These are phyloP conservation scores for Linnemannia exigua DNA, from an alignment of 192 early-diverging fungal species.

Conservation along the genomic window DNA sequence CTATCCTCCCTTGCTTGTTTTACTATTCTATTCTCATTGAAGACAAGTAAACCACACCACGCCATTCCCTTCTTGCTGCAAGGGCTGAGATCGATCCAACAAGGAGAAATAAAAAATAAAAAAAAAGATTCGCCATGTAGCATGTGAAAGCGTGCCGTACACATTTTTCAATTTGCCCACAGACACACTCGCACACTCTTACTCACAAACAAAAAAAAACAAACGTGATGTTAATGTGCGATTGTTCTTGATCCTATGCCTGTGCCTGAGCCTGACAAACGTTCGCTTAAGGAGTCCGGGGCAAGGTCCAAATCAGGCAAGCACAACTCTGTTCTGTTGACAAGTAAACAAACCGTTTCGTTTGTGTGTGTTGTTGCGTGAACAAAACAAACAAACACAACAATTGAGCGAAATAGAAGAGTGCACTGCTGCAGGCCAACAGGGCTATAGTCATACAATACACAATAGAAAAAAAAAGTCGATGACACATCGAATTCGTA, in stretches of 20 bases:
- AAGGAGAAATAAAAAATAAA: slow-evolving; percentile 26
- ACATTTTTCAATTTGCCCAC: not conserved
- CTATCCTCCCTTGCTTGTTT: not conserved
- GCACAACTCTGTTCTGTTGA: not conserved
- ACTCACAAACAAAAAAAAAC: not conserved
- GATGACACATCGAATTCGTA: slow-evolving; percentile 12
- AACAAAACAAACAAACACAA: slow-evolving; percentile 14
- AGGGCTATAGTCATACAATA: not conserved
- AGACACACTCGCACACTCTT: not conserved
- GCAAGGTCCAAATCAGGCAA: slow-evolving; percentile 45
- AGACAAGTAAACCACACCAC: not conserved
- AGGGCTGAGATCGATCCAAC: not conserved
- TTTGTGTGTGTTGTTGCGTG: not conserved
- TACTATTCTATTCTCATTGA: not conserved
- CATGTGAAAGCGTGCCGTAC: not conserved
- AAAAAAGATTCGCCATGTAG: not conserved
- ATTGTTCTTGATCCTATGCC: not conserved
- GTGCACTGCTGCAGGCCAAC: not conserved
- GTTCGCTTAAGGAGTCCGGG: slow-evolving; percentile 53
- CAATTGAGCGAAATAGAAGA: not conserved
- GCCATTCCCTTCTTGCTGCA: not conserved
- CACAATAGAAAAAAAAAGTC: slow-evolving; percentile 3
- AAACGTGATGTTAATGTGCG: not conserved
- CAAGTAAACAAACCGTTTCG: not conserved
- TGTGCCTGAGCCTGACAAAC: not conserved